phyloP scores from a whole-genome alignment of 2,329 filamentous ascomycete species.

The Penicillium janthinellum region DNA sequence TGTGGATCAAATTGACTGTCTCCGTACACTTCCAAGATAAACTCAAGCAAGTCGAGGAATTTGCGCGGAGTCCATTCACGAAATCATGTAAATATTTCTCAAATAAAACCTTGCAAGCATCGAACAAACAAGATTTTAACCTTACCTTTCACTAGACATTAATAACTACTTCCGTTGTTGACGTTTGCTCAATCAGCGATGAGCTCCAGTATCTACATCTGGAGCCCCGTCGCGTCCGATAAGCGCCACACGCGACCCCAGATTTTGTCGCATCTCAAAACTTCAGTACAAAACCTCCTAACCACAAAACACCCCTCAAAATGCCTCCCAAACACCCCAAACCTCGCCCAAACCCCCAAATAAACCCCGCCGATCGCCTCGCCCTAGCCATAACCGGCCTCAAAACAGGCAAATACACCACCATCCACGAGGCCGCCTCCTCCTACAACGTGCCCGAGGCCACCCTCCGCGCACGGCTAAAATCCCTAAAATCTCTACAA shows the following conservation, averaged over 20 bases:
- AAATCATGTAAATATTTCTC: not conserved
- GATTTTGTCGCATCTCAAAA: not conserved
- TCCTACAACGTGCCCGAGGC: not conserved
- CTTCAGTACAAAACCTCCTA: not conserved
- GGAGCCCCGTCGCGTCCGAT: not conserved
- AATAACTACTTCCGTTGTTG: not conserved
- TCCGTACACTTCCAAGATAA: not conserved
- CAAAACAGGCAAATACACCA: not conserved
- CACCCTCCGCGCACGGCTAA: not conserved
- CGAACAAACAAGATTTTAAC: not conserved
- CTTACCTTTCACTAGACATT: not conserved
- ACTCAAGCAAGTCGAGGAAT: not conserved
- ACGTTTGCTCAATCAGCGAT: not conserved
- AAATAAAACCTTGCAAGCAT: too few species aligned
- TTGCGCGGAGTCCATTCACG: not conserved
- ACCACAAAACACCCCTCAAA: not conserved
- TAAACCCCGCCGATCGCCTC: not conserved
- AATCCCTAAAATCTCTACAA: not conserved
- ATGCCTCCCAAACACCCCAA: not conserved
- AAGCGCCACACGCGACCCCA: constrained; percentile 1
- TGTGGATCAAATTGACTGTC: too few species aligned
- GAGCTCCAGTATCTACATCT: not conserved
- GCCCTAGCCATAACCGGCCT: not conserved
- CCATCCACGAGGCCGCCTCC: not conserved
- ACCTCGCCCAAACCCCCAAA: too few species aligned